Evolutionary conservation across 495 filamentous ascomycete genomes (phyloP).

Genomic region (Hypomontagnella submonticulosa): DNA sequence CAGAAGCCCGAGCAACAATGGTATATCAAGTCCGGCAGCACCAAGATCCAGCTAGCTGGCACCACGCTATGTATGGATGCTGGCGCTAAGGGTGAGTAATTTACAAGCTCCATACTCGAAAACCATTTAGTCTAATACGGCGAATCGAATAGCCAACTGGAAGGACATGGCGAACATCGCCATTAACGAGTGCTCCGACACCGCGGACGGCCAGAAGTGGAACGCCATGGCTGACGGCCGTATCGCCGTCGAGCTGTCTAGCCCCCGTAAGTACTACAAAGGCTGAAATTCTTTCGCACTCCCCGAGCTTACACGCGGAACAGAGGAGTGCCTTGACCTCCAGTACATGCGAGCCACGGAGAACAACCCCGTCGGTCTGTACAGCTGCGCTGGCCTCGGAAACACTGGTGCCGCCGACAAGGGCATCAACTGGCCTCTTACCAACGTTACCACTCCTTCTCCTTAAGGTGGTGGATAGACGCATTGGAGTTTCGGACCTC

Average conservation of each 20-base stretch:
- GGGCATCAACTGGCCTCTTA: slow-evolving; percentile 65
- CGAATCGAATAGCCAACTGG: slow-evolving; percentile 55
- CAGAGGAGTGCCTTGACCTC: slow-evolving; percentile 64
- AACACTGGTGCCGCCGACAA: slow-evolving; percentile 63
- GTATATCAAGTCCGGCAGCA: slow-evolving; percentile 56
- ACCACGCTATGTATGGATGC: slow-evolving; percentile 62
- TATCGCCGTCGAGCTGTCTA: slow-evolving; percentile 57
- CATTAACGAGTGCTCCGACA: slow-evolving; percentile 56
- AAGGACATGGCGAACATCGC: slow-evolving; percentile 63
- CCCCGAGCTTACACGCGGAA: slow-evolving; percentile 30
- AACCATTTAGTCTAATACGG: not conserved
- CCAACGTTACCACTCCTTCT: slow-evolving; percentile 48
- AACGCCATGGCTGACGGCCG: slow-evolving; percentile 59
- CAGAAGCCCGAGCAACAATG: slow-evolving; percentile 61
- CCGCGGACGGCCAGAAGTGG: slow-evolving; percentile 58
- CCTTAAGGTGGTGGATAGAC: slow-evolving; percentile 6
- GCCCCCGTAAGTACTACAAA: slow-evolving; percentile 51
- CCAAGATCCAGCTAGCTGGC: slow-evolving; percentile 59
- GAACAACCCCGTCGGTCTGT: slow-evolving; percentile 65
- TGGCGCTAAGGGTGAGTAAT: slow-evolving; percentile 56
- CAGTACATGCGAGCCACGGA: slow-evolving; percentile 62
- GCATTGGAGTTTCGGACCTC: not conserved
- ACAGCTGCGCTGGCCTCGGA: slow-evolving; percentile 60
- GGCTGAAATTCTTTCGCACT: no score
- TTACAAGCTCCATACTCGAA: not conserved